phyloP scores from a whole-genome alignment of 2,329 filamentous ascomycete species.

The Pseudocercospora crystallina region DNA sequence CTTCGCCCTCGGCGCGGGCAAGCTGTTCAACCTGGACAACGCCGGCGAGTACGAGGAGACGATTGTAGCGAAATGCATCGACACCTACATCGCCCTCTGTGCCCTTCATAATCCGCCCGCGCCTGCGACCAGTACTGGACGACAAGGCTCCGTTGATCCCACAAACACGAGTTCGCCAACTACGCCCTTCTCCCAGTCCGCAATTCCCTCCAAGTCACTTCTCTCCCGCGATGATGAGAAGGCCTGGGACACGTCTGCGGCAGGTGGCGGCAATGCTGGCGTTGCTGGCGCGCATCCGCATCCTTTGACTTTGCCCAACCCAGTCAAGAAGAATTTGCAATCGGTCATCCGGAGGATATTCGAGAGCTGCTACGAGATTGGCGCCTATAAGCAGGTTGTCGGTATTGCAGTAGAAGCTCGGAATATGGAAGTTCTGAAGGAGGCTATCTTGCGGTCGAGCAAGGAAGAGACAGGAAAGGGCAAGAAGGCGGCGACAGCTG shows the following conservation, averaged over 20 bases:
- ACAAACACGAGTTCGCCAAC: constrained; percentile 75
- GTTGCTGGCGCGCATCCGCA: constrained; percentile 55
- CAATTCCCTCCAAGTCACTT: constrained; percentile 88
- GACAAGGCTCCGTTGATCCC: constrained; percentile 57
- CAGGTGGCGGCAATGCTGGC: constrained; percentile 57
- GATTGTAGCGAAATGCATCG: constrained; percentile 95
- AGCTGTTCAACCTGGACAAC: constrained; percentile 88
- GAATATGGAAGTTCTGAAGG: constrained; percentile 81
- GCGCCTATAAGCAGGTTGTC: constrained; percentile 90
- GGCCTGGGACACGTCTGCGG: constrained; percentile 58
- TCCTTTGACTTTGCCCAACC: constrained; percentile 67
- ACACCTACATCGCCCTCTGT: constrained; percentile 89
- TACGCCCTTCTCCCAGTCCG: constrained; percentile 92
- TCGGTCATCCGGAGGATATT: constrained; percentile 85
- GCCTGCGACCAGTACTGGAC: constrained; percentile 18
- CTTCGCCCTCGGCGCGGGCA: constrained; percentile 90
- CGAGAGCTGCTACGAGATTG: constrained; percentile 80
- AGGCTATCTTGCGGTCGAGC: constrained; percentile 84
- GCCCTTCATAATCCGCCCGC: constrained; percentile 58
- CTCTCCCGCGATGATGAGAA: constrained; percentile 76
- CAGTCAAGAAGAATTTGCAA: constrained; percentile 77
- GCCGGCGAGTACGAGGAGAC: constrained; percentile 97
- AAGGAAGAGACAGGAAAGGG: constrained; percentile 72
- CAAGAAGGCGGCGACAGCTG: constrained; percentile 55
- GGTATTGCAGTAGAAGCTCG: constrained; percentile 95